Conservation (phyloP, 179 eudicot genomes). For the Actinidia arguta region DNA sequence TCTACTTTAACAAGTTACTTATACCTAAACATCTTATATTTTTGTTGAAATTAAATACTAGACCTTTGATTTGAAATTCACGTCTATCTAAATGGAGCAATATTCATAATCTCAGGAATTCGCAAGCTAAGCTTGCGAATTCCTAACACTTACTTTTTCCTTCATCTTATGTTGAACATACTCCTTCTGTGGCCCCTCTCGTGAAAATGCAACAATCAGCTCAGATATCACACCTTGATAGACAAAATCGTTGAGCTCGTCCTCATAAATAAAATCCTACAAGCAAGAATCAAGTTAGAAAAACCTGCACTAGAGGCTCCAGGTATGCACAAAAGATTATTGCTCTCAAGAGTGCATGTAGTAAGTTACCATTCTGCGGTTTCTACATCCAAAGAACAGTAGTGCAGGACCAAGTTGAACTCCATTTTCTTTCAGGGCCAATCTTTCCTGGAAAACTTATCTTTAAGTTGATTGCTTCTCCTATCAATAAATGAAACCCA, state of each 20-base stretch:
- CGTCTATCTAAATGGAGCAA: no score
- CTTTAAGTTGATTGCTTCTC: constrained; percentile 9
- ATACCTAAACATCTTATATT: no score
- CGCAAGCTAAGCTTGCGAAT: not conserved
- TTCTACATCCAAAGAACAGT: constrained; percentile 83
- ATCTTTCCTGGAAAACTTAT: constrained; percentile 63
- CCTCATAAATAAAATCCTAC: constrained; percentile 83
- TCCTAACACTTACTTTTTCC: constrained; percentile 54
- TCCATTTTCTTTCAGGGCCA: constrained; percentile 76
- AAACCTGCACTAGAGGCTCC: constrained; percentile 7
- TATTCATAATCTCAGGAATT: not conserved
- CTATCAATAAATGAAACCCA: constrained; percentile 6
- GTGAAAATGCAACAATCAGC: constrained; percentile 75
- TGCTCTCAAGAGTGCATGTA: not conserved
- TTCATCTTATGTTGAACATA: constrained; percentile 88
- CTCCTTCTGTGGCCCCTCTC: constrained; percentile 80
- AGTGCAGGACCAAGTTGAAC: constrained; percentile 66
- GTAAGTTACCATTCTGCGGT: constrained; percentile 60
- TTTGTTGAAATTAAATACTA: no score
- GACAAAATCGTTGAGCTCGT: constrained; percentile 65
- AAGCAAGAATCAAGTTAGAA: constrained; percentile 13
- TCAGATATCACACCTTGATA: constrained; percentile 70
- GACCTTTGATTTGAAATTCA: no score
- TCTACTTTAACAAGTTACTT: no score
- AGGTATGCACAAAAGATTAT: not conserved